These are phyloP conservation scores for Chamaecyparis obtusa DNA, from an alignment of 75 land plant genomes.

Conservation along the genomic window DNA sequence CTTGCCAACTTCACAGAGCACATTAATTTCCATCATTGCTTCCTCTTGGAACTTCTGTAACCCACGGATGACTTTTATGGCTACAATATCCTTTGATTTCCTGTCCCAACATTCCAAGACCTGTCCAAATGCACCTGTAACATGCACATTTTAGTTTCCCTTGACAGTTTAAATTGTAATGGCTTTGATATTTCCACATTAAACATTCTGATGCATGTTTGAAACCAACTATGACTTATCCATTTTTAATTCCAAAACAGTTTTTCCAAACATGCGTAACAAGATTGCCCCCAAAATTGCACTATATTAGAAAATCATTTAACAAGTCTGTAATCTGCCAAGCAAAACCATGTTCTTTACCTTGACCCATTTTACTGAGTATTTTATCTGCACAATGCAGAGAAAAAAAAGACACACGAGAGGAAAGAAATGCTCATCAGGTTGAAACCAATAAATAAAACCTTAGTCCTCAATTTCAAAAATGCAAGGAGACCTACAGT, in stretches of 20 bases:
- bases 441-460: neutral
- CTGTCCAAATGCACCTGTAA: slow-evolving; percentile 89
- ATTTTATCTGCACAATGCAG: slow-evolving; percentile 59
- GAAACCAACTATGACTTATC: neutral
- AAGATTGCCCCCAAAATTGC: neutral
- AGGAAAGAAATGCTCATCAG: neutral
- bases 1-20: slow-evolving; percentile 60
- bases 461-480: neutral
- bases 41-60: slow-evolving; percentile 81
- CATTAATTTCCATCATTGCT: slow-evolving; percentile 85
- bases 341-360: slow-evolving; percentile 20
- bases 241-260: neutral
- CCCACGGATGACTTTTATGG: slow-evolving; percentile 75
- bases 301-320: neutral
- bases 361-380: slow-evolving; percentile 88
- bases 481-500: neutral
- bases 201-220: neutral
- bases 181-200: neutral
- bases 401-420: neutral
- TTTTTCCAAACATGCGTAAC: neutral
- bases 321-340: neutral
- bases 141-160: neutral
- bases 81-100: slow-evolving; percentile 71
- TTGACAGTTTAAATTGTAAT: neutral
- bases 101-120: slow-evolving; percentile 94